Percentiles rank a stretch among this genome's conserved stretches.
phyloP scores from a whole-genome alignment of 2,329 filamentous ascomycete species.

The Aplosporella prunicola region DNA sequence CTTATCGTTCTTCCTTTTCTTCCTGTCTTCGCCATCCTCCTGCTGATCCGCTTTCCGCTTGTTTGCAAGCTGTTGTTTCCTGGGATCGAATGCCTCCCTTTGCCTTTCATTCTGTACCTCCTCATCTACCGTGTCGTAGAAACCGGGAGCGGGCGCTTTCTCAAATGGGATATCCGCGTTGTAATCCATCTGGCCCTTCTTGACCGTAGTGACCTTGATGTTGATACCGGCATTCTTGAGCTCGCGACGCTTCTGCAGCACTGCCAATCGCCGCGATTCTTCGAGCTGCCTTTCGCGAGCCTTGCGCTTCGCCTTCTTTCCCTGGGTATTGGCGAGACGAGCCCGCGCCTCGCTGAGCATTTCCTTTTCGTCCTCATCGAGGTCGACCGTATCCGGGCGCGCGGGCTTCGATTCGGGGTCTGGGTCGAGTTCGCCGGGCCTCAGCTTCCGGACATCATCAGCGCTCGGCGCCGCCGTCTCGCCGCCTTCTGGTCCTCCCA shows the following conservation, averaged over 20 bases:
- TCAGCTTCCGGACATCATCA: constrained; percentile 76
- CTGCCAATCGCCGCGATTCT: constrained; percentile 80
- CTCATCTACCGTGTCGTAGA: constrained; percentile 89
- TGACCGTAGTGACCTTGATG: constrained; percentile 84
- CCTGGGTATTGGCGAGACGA: constrained; percentile 92
- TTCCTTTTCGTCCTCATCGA: constrained; percentile 98
- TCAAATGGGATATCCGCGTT: constrained; percentile 98
- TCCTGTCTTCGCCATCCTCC: constrained; percentile 68
- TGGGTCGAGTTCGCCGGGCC: constrained; percentile 91
- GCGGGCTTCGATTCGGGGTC: constrained; percentile 95
- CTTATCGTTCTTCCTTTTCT: constrained; percentile 84
- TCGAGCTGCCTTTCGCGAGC: constrained; percentile 91
- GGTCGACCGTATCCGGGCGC: constrained; percentile 89
- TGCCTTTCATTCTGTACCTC: constrained; percentile 71
- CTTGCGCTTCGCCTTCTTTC: constrained; percentile 98
- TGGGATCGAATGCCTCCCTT: constrained; percentile 77
- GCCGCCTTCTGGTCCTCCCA: constrained; percentile 77
- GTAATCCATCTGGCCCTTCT: constrained; percentile 98
- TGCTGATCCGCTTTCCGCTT: constrained; percentile 89
- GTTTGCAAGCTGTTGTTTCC: constrained; percentile 80
- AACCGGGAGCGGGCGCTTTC: constrained; percentile 77
- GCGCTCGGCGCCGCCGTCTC: constrained; percentile 82
- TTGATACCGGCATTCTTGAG: constrained; percentile 98
- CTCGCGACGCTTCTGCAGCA: constrained; percentile 89
- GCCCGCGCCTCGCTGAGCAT: constrained; percentile 97